Conservation (phyloP, 2,329 filamentous ascomycete species). For the Diaporthe aspalathi region DNA sequence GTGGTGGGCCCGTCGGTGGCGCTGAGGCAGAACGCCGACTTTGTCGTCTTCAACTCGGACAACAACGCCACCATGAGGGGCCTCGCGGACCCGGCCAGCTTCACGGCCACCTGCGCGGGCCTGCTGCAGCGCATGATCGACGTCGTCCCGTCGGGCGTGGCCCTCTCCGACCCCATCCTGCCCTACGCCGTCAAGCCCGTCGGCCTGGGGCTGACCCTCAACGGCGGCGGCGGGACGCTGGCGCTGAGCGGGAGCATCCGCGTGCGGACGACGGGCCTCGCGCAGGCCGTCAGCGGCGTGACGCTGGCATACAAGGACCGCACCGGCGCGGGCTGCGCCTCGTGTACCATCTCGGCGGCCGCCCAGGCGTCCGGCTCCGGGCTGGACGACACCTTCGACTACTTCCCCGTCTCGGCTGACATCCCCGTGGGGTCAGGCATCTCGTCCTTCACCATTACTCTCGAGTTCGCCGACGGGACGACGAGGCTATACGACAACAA, state of each 20-base stretch:
- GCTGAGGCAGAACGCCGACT: slow-evolving; percentile 63
- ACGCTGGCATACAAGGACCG: slow-evolving; percentile 68
- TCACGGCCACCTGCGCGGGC: slow-evolving; percentile 59
- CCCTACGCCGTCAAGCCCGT: slow-evolving; percentile 72
- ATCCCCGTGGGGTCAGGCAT: slow-evolving; percentile 70
- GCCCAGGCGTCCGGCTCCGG: slow-evolving; percentile 63
- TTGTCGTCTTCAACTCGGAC: slow-evolving; percentile 66
- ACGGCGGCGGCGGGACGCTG: slow-evolving; percentile 59
- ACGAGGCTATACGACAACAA: slow-evolving; percentile 66
- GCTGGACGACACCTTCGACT: slow-evolving; percentile 71
- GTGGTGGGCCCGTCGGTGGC: slow-evolving; percentile 62
- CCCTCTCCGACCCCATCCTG: slow-evolving; percentile 62
- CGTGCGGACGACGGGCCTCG: slow-evolving; percentile 63
- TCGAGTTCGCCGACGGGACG: slow-evolving; percentile 54
- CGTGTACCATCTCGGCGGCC: slow-evolving; percentile 59
- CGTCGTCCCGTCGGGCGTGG: slow-evolving; percentile 63
- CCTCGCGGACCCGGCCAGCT: slow-evolving; percentile 57
- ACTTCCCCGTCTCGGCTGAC: slow-evolving; percentile 60
- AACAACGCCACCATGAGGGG: slow-evolving; percentile 64
- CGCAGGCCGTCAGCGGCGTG: slow-evolving; percentile 58
- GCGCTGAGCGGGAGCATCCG: slow-evolving; percentile 67
- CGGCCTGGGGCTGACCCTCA: slow-evolving; percentile 65
- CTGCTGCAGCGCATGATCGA: slow-evolving; percentile 72
- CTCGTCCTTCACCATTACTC: slow-evolving; percentile 67
- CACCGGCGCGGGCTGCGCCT: slow-evolving; percentile 59